Evolutionary conservation across 2,329 filamentous ascomycete genomes (phyloP), one percentile per base, ranked within the genome.

Genomic region (Zymoseptoria passerinii): DNA sequence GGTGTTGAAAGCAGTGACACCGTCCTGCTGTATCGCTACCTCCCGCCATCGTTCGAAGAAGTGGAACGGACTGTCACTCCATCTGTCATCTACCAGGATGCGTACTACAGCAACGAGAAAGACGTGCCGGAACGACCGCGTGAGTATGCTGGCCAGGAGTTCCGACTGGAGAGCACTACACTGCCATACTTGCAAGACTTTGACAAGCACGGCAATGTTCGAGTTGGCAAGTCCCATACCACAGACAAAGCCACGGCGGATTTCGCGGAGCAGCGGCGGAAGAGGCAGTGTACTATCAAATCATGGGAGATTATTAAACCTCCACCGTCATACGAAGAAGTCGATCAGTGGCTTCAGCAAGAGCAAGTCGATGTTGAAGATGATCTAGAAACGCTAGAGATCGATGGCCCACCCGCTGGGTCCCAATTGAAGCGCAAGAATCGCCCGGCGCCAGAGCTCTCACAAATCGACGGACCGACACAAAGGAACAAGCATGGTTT

Each of bases 141-240:
- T 55, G 90, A 96, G 72, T 97, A 96, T 74, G 92, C 89, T 6
- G 92, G 92, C 3, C 85, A 85, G 65, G 89, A 95, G 66, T 96
- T 95, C 70, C 87, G 84, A 58, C 76, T 96, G 6, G 82, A 85
- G 67, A 87, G 91, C 60, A 84, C 81, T 56, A 89, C 87, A 1
- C 70, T 95, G 7, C 89, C 89, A 0, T 96, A 85, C 72, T 81
- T 97, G 1, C 89, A 91, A 0, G 77, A 83, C 0, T 97, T 97
- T 64, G 65, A 69, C 58, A 65, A 55, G 13, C 13, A 56, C 50
- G 68, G 68, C 3, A 29, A 23, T 4, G 85, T 95, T 68, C 74
- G 83, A 1, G 81, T 77, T 5, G 85, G 83, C 7, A 77, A 75
- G 27, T 83, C 82, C 2, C 71, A 76, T 10, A 82, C 83, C 13